Evolutionary conservation across 2,329 filamentous ascomycete genomes (phyloP), one percentile per base, ranked within the genome.

Genomic region (Penicillium frequentans): DNA sequence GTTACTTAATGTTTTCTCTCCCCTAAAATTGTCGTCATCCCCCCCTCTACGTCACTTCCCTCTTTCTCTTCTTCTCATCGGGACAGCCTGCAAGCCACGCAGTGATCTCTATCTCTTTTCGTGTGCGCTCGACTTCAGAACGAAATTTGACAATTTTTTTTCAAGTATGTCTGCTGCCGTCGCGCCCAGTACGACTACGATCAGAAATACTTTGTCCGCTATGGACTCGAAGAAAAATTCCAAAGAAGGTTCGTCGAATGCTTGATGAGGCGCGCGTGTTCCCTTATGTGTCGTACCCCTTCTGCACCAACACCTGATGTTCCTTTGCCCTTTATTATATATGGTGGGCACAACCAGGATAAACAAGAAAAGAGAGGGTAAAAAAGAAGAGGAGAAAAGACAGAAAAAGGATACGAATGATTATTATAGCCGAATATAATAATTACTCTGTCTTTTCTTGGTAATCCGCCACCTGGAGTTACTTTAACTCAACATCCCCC

Each of bases 201-300:
- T 64, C 63, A 59, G 70, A 68, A 64, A 55, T 58, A 73, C 72
- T 56, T 69, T 75, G 54, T 73, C 75, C 51, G 69, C 75, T 63
- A 77, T 79, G 74, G 77, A 79, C 61, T 68, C 71, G 54, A 77
- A 77, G 64, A 77, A 75, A 61, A 69, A 68, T 53, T 63, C 63
- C 56, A 66, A 68, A 63, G 74, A 77, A 72, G 74, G 77, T 79
- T 64, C 60, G 73, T 72, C 52, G 57, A 52, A 58, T 61, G 43
- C 47, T 35, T 50, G 31, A 19, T 44, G 42, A 45, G 54, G 26
- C 43, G 54, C 53, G 39, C 45, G 59, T 62, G 51, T 57, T 27
- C 58, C 57, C 57, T 50, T 59, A 14, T 42, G 39, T 42, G 39
- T 42, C 19, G 39, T 42, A 23, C 39, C 39, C 58, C 47, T 55